Base-by-base conservation (phyloP, 2,329 filamentous ascomycete species). In the Hypoxylon sp. region DNA sequence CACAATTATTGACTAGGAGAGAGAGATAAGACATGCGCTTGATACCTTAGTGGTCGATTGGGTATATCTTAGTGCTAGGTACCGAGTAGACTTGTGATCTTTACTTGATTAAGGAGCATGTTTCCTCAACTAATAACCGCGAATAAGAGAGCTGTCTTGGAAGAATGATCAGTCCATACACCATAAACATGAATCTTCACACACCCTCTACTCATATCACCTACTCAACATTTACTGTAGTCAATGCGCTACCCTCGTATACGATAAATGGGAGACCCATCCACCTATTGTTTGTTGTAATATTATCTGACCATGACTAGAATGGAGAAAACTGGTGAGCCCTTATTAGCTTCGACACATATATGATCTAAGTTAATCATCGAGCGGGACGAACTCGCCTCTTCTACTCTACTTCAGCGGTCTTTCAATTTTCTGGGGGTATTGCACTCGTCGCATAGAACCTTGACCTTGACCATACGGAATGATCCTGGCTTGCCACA, bases 401-500 rank as follows among this genome's bases (percentile, higher is more conserved):
- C 38, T 10, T 43, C 7, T 43, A 4, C 17, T 21, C 17, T 11
- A 19, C 10, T 21, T 49, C 43, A 38, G 21, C 14, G 30, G 30
- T 14, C 23, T 3, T 36, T 32, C 17, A 51, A 19, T 36, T 32
- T 62, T 2, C 13, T 59, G 5, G 52, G n/a, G 5, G 25, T 25
- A 19, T 50, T 52, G 41, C 72, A 74, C 28, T 45, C 32, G 4
- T 73, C 65, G 32, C 72, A 74, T 10, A 74, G 67, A 34, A 72
- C 60, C 63, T 69, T 72, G 53, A 73, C 60, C 36, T 68, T 68
- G 19, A 59, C 46, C 14, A 70, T 56, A 9, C 59, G 70, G 51
- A 74, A 70, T 9, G 52, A 64, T 13, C 64, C 60, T 2, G 58
- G 57, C 6, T 59, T 49, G 41, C 59, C 57, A 34, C 71, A 73